phyloP scores from a whole-genome alignment of 176 grass and related monocot species.

The Dendrocalamus sinicus region DNA sequence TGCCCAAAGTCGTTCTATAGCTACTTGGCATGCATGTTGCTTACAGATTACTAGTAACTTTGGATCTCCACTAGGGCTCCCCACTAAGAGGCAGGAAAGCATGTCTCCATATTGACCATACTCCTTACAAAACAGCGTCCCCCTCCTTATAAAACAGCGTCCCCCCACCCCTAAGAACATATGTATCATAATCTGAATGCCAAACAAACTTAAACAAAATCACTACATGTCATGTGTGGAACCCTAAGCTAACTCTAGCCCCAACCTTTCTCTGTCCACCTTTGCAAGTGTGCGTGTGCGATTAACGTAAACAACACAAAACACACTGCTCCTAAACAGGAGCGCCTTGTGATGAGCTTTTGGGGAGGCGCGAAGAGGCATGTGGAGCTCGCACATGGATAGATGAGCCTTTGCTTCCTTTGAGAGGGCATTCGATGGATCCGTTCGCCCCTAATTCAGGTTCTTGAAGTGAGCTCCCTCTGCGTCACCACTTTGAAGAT shows the following conservation, averaged over 20 bases:
- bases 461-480: not conserved
- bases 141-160: not conserved
- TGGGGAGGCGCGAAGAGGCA: conserved; percentile 35
- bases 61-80: conserved; percentile 3
- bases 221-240: not conserved
- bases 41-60: not conserved
- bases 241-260: not conserved
- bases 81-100: conserved; percentile 46
- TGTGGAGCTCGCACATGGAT: conserved; percentile 46
- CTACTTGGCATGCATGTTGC: not conserved
- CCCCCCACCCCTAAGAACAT: not conserved
- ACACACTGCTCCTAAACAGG: not conserved
- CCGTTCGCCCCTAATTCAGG: conserved; percentile 33
- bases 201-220: not conserved
- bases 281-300: not conserved
- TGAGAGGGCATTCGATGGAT: conserved; percentile 33
- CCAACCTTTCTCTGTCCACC: not conserved
- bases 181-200: not conserved
- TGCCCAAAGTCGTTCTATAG: not conserved
- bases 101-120: conserved; percentile 21
- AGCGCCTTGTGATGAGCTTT: conserved; percentile 28
- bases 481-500: too few species aligned
- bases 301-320: conserved; percentile 39
- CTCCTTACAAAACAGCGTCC: not conserved
- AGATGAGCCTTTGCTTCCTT: conserved; percentile 16